Evolutionary conservation across 148 eudicot species (phyloP).

Genomic region (Bassia scoparia): DNA sequence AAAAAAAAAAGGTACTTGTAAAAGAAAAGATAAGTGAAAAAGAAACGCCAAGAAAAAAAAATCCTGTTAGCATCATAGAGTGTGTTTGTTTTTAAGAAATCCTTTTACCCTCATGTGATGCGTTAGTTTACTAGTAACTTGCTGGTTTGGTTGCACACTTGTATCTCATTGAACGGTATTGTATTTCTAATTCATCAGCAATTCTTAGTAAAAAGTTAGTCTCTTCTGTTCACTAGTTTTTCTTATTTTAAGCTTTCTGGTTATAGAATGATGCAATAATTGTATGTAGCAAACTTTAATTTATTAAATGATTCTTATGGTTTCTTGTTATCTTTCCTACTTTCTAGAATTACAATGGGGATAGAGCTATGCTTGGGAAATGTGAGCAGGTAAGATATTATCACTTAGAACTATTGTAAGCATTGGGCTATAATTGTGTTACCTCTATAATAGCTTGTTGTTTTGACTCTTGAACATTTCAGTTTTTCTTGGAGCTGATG

Average conservation of each 20-base stretch:
- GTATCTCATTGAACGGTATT: too few relatives aligned
- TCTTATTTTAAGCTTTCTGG: neutral
- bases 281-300: neutral
- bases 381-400: slow-evolving; percentile 74
- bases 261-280: slow-evolving; percentile 2
- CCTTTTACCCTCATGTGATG: neutral
- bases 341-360: slow-evolving; percentile 78
- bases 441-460: slow-evolving; percentile 26
- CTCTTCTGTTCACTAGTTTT: too few relatives aligned
- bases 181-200: too few relatives aligned
- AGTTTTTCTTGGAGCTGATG: slow-evolving; percentile 97
- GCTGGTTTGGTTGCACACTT: neutral
- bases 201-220: too few relatives aligned
- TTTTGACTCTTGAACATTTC: slow-evolving; percentile 35
- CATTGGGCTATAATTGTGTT: slow-evolving; percentile 3
- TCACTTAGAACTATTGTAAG: slow-evolving; percentile 12
- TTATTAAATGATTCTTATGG: slow-evolving; percentile 11
- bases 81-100: too few relatives aligned
- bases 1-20: too few relatives aligned
- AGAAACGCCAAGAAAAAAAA: too few relatives aligned
- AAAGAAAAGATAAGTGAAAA: too few relatives aligned
- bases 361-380: slow-evolving; percentile 92
- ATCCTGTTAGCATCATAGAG: too few relatives aligned
- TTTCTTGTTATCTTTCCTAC: slow-evolving; percentile 15
- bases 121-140: neutral